Percentiles rank a stretch among this genome's conserved stretches.
Evolutionary conservation across 306 rosid genomes (phyloP).

Genomic region (Inga leiocalycina): DNA sequence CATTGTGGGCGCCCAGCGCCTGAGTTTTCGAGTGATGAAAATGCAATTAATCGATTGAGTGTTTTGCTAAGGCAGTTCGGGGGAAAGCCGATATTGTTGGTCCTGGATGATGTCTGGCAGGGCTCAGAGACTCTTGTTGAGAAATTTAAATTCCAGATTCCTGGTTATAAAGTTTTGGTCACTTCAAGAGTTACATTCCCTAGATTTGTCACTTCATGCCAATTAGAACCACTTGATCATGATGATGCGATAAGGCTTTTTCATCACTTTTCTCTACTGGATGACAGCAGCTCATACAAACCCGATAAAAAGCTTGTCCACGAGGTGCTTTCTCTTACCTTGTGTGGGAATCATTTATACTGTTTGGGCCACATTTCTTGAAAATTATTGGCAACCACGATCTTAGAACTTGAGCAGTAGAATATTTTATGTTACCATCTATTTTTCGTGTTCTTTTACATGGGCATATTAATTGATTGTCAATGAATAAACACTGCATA

Average conservation of each 20-base stretch:
- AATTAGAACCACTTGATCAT: constrained; percentile 39
- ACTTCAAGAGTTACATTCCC: constrained; percentile 57
- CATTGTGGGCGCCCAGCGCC: constrained; percentile 32
- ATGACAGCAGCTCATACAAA: constrained; percentile 7
- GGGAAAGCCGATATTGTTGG: constrained; percentile 43
- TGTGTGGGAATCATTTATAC: background rate
- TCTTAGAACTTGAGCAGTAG: background rate
- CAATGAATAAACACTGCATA: background rate
- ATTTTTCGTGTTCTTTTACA: background rate
- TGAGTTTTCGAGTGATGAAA: constrained; percentile 42
- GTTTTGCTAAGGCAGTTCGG: constrained; percentile 30
- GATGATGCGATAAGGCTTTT: constrained; percentile 52
- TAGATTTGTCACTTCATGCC: constrained; percentile 33
- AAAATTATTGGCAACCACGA: background rate
- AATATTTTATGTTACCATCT: background rate
- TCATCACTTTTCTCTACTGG: constrained; percentile 37
- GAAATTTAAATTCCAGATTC: constrained; percentile 33
- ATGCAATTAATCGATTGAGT: constrained; percentile 35
- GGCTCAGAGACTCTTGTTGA: constrained; percentile 50
- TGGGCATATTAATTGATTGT: background rate
- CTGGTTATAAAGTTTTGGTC: constrained; percentile 59
- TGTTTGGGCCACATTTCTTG: background rate
- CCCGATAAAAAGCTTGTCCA: constrained; percentile 38
- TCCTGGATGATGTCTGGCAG: constrained; percentile 72
- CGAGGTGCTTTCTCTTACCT: constrained; percentile 36